Conservation (phyloP, 2,329 filamentous ascomycete genomes). For the Hymenoscyphus albidus region DNA sequence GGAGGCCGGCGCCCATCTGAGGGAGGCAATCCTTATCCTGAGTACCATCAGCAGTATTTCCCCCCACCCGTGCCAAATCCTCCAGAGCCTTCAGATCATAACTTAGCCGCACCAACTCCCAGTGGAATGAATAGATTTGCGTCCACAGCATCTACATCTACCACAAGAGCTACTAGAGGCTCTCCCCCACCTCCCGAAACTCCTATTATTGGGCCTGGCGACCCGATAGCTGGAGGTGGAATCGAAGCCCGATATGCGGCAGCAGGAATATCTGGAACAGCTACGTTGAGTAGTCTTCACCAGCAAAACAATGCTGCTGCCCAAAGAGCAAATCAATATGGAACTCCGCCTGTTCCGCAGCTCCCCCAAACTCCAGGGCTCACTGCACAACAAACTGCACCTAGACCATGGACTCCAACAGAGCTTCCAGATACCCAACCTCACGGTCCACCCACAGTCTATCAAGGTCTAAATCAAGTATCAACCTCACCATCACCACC, state of each 20-base stretch:
- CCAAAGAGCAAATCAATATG: constrained; percentile 77
- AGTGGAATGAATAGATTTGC: constrained; percentile 57
- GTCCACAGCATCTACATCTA: constrained; percentile 89
- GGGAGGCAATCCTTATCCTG: constrained; percentile 25
- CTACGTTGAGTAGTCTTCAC: constrained; percentile 70
- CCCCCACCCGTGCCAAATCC: constrained; percentile 47
- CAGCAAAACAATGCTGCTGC: constrained; percentile 76
- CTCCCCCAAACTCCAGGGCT: constrained; percentile 32
- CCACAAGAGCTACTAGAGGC: constrained; percentile 84
- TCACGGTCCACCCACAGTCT: constrained; percentile 85
- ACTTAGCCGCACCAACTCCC: constrained; percentile 30
- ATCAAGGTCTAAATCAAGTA: constrained; percentile 78
- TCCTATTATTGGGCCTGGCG: constrained; percentile 69
- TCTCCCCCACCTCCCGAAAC: constrained; percentile 95
- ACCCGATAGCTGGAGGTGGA: constrained; percentile 69
- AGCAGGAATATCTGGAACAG: constrained; percentile 81
- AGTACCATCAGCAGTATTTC: constrained; percentile 45
- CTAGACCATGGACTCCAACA: constrained; percentile 90
- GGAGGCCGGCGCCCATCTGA: constrained; percentile 23
- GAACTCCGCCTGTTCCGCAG: constrained; percentile 43
- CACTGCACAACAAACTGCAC: constrained; percentile 35
- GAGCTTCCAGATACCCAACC: constrained; percentile 82
- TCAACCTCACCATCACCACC: constrained; percentile 39
- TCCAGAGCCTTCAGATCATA: constrained; percentile 23
- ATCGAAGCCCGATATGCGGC: constrained; percentile 92